phyloP scores from a whole-genome alignment of 2,329 filamentous ascomycete genomes.

The Herpomyces periplanetae region DNA sequence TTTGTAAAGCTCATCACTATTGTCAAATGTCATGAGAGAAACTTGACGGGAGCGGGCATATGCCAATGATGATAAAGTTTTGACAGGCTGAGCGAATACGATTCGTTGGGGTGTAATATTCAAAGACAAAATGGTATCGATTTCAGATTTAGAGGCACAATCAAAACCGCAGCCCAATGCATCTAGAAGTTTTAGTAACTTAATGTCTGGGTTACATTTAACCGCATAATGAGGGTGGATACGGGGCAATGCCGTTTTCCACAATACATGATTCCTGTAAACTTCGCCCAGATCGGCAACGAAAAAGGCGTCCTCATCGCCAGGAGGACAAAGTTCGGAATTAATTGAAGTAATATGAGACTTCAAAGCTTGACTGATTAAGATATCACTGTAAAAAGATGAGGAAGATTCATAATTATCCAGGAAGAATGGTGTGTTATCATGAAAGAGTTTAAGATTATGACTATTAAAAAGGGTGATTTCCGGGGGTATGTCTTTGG shows the following conservation, averaged over 20 bases:
- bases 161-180: conserved; percentile 79
- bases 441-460: conserved; percentile 12
- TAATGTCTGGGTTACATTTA: conserved; percentile 87
- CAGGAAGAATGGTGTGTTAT: conserved; percentile 14
- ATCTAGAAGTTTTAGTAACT: conserved; percentile 52
- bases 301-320: conserved; percentile 91
- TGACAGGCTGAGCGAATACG: conserved; percentile 97
- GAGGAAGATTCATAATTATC: neutral
- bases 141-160: conserved; percentile 88
- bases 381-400: conserved; percentile 6
- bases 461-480: conserved; percentile 5
- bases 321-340: conserved; percentile 49
- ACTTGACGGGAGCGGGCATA: conserved; percentile 52
- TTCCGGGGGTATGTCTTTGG: neutral
- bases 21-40: conserved; percentile 97
- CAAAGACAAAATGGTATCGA: conserved; percentile 51
- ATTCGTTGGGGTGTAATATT: conserved; percentile 59
- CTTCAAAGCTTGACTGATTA: conserved; percentile 60
- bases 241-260: conserved; percentile 69
- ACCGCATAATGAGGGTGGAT: conserved; percentile 94
- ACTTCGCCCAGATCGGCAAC: conserved; percentile 91
- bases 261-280: conserved; percentile 89
- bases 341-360: conserved; percentile 48
- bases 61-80: conserved; percentile 88
- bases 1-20: conserved; percentile 88